These are phyloP conservation scores for Ascochyta lentis DNA, from an alignment of 2,329 filamentous ascomycete species.

Conservation along the genomic window DNA sequence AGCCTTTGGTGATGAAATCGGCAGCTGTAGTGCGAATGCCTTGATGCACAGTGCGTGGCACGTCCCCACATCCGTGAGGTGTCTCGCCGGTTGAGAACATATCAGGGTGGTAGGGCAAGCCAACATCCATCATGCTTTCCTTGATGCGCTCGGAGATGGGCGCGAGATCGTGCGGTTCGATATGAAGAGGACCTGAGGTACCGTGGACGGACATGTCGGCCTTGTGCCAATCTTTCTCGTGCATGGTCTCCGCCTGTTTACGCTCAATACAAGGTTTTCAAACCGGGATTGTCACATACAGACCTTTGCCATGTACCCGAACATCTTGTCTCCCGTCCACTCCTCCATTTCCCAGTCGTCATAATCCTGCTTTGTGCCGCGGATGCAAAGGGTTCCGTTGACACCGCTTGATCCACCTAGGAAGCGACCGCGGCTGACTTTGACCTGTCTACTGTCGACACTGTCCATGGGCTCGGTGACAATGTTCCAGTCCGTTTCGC, in stretches of 20 bases:
- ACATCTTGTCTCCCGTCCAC: conserved; percentile 65
- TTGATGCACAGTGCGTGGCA: conserved; percentile 39
- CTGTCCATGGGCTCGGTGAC: conserved; percentile 50
- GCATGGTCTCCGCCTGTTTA: conserved; percentile 61
- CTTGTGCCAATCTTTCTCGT: conserved; percentile 64
- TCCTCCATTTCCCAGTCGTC: conserved; percentile 64
- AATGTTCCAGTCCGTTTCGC: conserved; percentile 61
- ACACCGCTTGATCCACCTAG: conserved; percentile 58
- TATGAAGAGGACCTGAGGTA: conserved; percentile 59
- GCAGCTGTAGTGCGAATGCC: conserved; percentile 39
- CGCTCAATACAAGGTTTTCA: background rate
- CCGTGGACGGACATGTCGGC: conserved; percentile 56
- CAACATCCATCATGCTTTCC: conserved; percentile 62
- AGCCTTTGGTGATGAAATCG: conserved; percentile 52
- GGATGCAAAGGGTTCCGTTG: conserved; percentile 60
- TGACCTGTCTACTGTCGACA: conserved; percentile 54
- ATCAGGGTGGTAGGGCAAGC: conserved; percentile 62
- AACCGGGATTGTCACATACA: background rate
- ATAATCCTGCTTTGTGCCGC: conserved; percentile 57
- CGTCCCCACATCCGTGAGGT: conserved; percentile 42
- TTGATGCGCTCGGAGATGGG: conserved; percentile 64
- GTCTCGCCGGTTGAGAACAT: conserved; percentile 62
- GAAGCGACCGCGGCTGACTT: conserved; percentile 58
- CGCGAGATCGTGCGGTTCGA: conserved; percentile 64
- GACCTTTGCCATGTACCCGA: conserved; percentile 62